phyloP scores from a whole-genome alignment of 192 early-diverging fungal species.

The Coemansia furcata region DNA sequence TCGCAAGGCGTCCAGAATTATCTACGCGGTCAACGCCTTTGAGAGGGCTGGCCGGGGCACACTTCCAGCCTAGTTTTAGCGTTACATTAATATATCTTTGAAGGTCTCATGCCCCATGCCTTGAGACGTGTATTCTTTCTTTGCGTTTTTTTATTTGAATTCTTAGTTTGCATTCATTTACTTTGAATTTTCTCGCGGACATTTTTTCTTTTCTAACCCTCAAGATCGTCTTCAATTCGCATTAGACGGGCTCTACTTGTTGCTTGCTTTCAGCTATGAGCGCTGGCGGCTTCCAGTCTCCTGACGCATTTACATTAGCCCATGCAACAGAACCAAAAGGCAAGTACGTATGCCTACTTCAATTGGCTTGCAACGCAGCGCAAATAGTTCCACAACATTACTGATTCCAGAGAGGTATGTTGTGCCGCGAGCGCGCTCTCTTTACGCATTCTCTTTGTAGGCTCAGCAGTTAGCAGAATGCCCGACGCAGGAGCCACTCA shows the following conservation, averaged over 20 bases:
- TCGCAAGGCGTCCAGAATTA: conserved; percentile 34
- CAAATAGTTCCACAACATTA: neutral
- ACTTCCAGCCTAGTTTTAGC: conserved; percentile 1
- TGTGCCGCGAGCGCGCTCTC: neutral
- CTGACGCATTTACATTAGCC: conserved; percentile 26
- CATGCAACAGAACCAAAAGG: conserved; percentile 16
- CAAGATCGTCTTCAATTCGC: neutral
- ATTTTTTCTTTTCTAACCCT: neutral
- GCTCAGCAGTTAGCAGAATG: neutral
- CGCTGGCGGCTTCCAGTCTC: conserved; percentile 33
- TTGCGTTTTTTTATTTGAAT: neutral
- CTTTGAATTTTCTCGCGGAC: neutral
- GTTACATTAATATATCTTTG: too few relatives aligned
- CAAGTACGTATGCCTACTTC: neutral
- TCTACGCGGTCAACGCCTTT: conserved; percentile 37
- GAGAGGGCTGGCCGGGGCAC: conserved; percentile 24
- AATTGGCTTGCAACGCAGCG: neutral
- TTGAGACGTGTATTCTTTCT: too few relatives aligned
- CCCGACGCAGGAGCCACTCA: neutral
- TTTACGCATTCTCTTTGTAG: neutral
- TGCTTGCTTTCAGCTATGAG: conserved; percentile 31
- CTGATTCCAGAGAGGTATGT: neutral
- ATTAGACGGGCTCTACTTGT: neutral
- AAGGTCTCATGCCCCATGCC: too few relatives aligned
- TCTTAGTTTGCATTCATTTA: neutral